phyloP scores from a whole-genome alignment of 306 rosid genomes.

The Cucurbita pepo region DNA sequence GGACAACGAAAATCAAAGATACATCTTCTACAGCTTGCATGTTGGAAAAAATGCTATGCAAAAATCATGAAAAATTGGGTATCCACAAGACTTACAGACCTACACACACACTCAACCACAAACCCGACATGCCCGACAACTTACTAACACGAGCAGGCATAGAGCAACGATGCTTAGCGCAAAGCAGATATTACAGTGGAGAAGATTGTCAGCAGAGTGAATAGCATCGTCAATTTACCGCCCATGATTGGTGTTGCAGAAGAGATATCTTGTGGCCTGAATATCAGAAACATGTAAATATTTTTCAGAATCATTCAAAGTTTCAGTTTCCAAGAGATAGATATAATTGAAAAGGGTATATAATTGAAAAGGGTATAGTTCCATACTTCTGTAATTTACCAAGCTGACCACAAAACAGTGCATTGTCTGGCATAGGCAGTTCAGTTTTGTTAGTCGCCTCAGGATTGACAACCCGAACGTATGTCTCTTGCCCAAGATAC shows the following conservation, averaged over 20 bases:
- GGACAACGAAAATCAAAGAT: slow-evolving; percentile 15
- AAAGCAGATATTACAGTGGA: slow-evolving; percentile 21
- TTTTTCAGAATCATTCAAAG: not conserved
- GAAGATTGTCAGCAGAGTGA: slow-evolving; percentile 26
- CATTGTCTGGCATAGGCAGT: slow-evolving; percentile 69
- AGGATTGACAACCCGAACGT: slow-evolving; percentile 62
- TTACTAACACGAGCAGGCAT: slow-evolving; percentile 5
- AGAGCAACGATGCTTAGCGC: slow-evolving; percentile 8
- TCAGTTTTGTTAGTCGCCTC: slow-evolving; percentile 88
- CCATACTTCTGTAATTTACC: slow-evolving; percentile 57
- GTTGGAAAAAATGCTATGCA: slow-evolving; percentile 19
- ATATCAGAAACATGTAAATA: slow-evolving; percentile 6
- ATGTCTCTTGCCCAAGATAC: slow-evolving; percentile 98
- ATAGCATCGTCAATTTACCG: slow-evolving; percentile 20
- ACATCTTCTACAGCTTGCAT: slow-evolving; percentile 23
- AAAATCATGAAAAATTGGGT: slow-evolving; percentile 6
- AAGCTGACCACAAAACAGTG: slow-evolving; percentile 73
- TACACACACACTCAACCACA: slow-evolving; percentile 26
- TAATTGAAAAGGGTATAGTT: not conserved
- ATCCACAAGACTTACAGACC: slow-evolving; percentile 50
- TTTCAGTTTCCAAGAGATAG: not conserved
- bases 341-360: not conserved
- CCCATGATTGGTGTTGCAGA: slow-evolving; percentile 22
- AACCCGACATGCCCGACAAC: slow-evolving; percentile 15
- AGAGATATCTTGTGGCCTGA: slow-evolving; percentile 58